phyloP scores from a whole-genome alignment of 2,329 filamentous ascomycete genomes.

The Xylariaceae sp. region DNA sequence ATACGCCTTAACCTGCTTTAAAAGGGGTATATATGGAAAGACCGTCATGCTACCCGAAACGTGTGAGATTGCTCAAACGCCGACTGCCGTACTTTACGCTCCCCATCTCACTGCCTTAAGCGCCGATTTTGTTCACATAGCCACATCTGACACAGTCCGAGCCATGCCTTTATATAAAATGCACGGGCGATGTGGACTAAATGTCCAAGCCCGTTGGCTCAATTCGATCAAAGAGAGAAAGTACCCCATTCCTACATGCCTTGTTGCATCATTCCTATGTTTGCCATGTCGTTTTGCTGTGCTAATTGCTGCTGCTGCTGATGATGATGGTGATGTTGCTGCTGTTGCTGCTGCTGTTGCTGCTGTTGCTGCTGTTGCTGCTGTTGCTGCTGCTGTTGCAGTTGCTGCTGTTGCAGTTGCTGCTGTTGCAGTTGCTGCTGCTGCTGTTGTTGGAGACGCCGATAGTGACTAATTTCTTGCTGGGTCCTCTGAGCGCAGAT shows the following conservation, averaged over 20 bases:
- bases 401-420: slow-evolving; percentile 5
- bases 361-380: slow-evolving; percentile 10
- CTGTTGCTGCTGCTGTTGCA: slow-evolving; percentile 10
- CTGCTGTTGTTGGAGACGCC: slow-evolving; percentile 13
- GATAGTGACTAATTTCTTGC: slow-evolving; percentile 24
- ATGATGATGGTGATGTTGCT: slow-evolving; percentile 25
- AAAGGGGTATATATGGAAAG: slow-evolving; percentile 16
- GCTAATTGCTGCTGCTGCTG: slow-evolving; percentile 39
- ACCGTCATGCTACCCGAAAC: slow-evolving; percentile 3
- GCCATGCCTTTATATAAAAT: not conserved
- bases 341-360: slow-evolving; percentile 9
- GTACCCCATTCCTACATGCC: slow-evolving; percentile 19
- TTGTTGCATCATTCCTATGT: slow-evolving; percentile 43
- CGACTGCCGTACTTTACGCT: not conserved
- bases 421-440: not conserved
- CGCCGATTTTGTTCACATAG: not conserved
- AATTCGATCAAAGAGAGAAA: not conserved
- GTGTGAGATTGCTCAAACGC: slow-evolving; percentile 6
- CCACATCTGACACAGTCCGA: not conserved
- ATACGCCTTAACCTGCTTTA: slow-evolving; percentile 3
- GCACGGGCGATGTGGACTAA: not conserved
- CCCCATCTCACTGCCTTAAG: not conserved
- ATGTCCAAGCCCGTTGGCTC: not conserved
- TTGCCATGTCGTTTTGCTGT: slow-evolving; percentile 46
- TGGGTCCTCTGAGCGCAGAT: slow-evolving; percentile 39